Conservation (phyloP, 164 flowering plant species). For the Macadamia integrifolia region DNA sequence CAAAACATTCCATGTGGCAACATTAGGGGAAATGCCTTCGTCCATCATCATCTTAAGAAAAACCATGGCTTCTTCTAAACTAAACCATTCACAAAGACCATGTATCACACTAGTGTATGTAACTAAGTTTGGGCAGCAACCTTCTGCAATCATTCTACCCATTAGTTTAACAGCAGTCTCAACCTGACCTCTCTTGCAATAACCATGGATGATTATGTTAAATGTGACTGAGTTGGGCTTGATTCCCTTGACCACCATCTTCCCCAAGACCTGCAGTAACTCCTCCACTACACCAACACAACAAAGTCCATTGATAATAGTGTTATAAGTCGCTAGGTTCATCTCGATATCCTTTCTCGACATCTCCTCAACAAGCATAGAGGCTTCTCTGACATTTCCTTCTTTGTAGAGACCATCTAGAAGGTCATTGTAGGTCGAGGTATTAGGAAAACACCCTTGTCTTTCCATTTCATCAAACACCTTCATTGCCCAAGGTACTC, state of each 20-base stretch:
- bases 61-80: constrained; percentile 45
- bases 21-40: constrained; percentile 51
- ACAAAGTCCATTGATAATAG: constrained; percentile 49
- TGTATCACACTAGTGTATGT: constrained; percentile 55
- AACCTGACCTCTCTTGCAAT: constrained; percentile 52
- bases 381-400: constrained; percentile 31
- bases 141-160: constrained; percentile 25
- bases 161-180: constrained; percentile 38
- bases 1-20: constrained; percentile 59
- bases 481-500: constrained; percentile 51
- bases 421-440: constrained; percentile 64
- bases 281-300: constrained; percentile 35
- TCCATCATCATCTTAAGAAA: constrained; percentile 52
- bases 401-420: constrained; percentile 51
- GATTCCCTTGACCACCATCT: constrained; percentile 58
- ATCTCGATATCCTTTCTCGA: constrained; percentile 33
- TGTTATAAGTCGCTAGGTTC: constrained; percentile 59
- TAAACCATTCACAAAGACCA: constrained; percentile 50
- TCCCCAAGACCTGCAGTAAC: constrained; percentile 44
- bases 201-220: constrained; percentile 55
- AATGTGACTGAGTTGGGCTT: constrained; percentile 54
- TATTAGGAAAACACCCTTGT: constrained; percentile 48
- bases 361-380: constrained; percentile 45
- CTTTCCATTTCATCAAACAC: constrained; percentile 49
- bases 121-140: constrained; percentile 43